Base-by-base conservation (phyloP, 1,284 basidiomycete genomes). In the Anthracocystis panici-leucophaei region DNA sequence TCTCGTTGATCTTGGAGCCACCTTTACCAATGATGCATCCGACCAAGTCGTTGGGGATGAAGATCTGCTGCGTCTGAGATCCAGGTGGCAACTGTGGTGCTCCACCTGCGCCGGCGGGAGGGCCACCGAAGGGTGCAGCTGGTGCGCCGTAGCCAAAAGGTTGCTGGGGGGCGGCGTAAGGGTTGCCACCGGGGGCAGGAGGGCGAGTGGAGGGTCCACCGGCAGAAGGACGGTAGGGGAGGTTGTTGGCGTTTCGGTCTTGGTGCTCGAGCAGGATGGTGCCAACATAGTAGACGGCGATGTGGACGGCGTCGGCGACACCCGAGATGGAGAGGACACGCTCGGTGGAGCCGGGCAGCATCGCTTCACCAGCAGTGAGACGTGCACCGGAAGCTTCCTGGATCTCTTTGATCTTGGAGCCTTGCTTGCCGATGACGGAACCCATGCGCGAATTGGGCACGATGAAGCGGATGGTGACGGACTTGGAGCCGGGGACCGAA, bases 361-460 rank as follows among this genome's bases (percentile, higher is more conserved):
- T 97, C 46, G 94, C 92, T 86, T 99, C 97, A 79, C 93, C 95
- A 8, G 97, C 97, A 82, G 97, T 98, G 71, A 99, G 88, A 68
- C 95, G 89, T 9, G 97, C 97, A 40, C 97, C 97, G 75, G 93
- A 95, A 14, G 96, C 96, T 83, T 99, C 97, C 86, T 99, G 97
- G 81, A 99, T 99, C 87, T 99, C 97, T 88, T 98, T 99, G 87
- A 99, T 99, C 87, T 99, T 99, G 58, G 92, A 91, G 27, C 97
- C 97, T 75, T 92, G 92, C 86, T 97, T 97, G 70, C 97, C 97
- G 82, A 99, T 99, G 67, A 99, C 94, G 38, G 94, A 97, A 40
- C 97, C 97, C 97, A 99, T 99, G 67, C 96, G 92, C 18, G 95
- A 96, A 87, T 99, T 97, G 77, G 97, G 97, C 57, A 99, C 96